Evolutionary conservation across 1,284 basidiomycete genomes (phyloP), one percentile per base, ranked within the genome.

Genomic region (Caloboletus firmus): DNA sequence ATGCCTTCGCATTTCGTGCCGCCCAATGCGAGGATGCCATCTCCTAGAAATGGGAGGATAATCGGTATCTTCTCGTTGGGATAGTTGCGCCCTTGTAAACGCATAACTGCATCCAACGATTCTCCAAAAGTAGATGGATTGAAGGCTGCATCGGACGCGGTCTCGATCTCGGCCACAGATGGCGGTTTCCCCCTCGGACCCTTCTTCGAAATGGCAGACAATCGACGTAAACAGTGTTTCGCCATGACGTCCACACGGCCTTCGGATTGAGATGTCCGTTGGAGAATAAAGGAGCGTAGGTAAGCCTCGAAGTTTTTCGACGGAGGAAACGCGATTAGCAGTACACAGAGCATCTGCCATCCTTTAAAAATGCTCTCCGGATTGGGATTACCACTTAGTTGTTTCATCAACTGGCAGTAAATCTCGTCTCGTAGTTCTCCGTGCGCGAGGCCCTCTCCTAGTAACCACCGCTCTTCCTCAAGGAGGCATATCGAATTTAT

Each of bases 121-220:
- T 95, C 92, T 42, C 93, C 93, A 65, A 96, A 97, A 0, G 91
- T 94, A 1, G 91, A 93, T 0, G 93, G 93, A 62, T 94, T 90
- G 74, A 96, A 97, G 2, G 94, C 93, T 28, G 92, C 91, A 64
- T 95, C 92, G 44, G 90, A 88, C 24, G 92, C 93, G 11, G 88
- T 91, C 73, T 93, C 91, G 51, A 96, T 95, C 72, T 96, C 93
- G 15, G 85, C 79, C 12, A 83, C 73, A 3, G 84, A 84, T 3
- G 93, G 89, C 1, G 90, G 80, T 63, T 93, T 92, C 0, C 92
- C 91, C 59, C 91, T 77, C 0, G 90, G 90, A 0, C 93, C 92
- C 65, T 89, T 93, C 68, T 84, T 83, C 5, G 88, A 79, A 56
- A 93, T 86, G 49, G 81, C 78, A 6, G 77, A 78, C 0, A 95